Base-by-base conservation (phyloP, 805 yeast genomes). In the Teunomyces funiuensis region DNA sequence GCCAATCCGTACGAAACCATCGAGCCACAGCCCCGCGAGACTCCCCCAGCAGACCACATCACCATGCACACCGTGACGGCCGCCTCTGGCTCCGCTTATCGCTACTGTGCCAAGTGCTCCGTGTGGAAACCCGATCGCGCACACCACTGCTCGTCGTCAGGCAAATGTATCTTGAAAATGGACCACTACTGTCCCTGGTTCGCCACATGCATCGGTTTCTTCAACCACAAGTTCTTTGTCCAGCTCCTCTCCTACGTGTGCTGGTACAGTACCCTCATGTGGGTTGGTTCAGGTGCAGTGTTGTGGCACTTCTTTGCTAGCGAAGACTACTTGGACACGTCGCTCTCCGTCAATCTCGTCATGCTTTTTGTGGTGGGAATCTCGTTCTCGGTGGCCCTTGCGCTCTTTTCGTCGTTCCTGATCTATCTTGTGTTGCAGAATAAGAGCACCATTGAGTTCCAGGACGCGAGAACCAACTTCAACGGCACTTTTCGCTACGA, bases 141-240 rank as follows among this genome's bases (percentile, higher is more conserved):
- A 40, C 83, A 78, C 51, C 83, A 78, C 55, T 78, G 83, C 53
- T 71, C 80, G 1, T 49, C 72, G 11, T 74, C 80, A 42, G 61
- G 64, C 2, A 57, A 49, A 41, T 78, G 83, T 55, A 57, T 76
- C 2, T 54, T 78, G 29, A 52, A 66, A 33, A 78, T 78, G 83
- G 83, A 78, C 57, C 83, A 78, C 49, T 81, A 78, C 55, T 78
- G 83, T 49, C 97, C 97, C 0, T 91, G 98, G 98, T 88, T 89
- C 61, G 83, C 95, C 2, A 71, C 80, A 4, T 90, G 97, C 60
- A 77, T 91, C 43, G 98, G 98, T 0, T 84, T 79, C 62, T 66
- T 66, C 20, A 91, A 91, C 62, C 89, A 86, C 49, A 85, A 88
- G 63, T 78, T 70, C 57, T 91, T 90, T 55, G 59, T 88, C 19